Evolutionary conservation across 345 rosid species (phyloP).

Genomic region (Brassica rapa): DNA sequence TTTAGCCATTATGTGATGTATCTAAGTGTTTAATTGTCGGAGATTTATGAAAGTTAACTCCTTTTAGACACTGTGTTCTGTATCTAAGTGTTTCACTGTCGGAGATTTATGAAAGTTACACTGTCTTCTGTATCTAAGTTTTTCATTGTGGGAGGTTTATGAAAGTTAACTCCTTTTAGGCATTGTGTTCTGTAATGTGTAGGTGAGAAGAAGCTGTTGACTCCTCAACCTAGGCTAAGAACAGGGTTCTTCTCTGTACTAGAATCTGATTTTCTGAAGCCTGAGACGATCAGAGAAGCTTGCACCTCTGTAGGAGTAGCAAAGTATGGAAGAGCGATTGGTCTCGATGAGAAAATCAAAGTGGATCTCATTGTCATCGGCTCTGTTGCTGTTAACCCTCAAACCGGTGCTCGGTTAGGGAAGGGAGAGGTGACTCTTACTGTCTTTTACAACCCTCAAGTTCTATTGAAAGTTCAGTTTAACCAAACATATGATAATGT

Average conservation of each 20-base stretch:
- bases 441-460: background rate
- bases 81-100: background rate
- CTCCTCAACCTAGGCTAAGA: conserved; percentile 91
- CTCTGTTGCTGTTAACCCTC: conserved; percentile 87
- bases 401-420: conserved; percentile 85
- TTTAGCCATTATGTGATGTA: background rate
- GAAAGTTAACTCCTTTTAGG: background rate
- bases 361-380: conserved; percentile 83
- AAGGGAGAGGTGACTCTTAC: conserved; percentile 73
- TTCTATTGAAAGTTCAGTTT: background rate
- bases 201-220: conserved; percentile 77
- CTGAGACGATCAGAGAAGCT: conserved; percentile 59
- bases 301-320: conserved; percentile 86
- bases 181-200: conserved; percentile 10
- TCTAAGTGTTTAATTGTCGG: background rate
- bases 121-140: background rate
- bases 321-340: conserved; percentile 78
- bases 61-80: background rate
- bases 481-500: background rate
- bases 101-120: background rate
- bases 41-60: background rate
- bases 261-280: conserved; percentile 53
- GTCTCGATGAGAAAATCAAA: conserved; percentile 76
- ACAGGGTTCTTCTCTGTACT: conserved; percentile 86
- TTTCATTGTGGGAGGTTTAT: background rate